These are phyloP conservation scores for Adansonia madagascariensis DNA, from an alignment of 441 rosid genomes.

Conservation along the genomic window DNA sequence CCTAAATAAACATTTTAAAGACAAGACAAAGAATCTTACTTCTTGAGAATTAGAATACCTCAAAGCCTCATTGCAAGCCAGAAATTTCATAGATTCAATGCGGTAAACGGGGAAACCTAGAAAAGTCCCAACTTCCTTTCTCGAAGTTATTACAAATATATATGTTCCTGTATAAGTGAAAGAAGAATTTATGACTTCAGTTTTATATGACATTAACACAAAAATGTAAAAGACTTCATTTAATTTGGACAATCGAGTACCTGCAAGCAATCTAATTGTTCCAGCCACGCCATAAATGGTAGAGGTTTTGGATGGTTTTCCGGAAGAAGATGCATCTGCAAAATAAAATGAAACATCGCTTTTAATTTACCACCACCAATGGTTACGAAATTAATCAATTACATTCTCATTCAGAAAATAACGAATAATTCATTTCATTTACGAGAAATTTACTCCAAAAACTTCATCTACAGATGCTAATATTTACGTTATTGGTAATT, in stretches of 20 bases:
- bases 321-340: slow-evolving; percentile 54
- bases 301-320: slow-evolving; percentile 51
- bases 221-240: slow-evolving; percentile 6
- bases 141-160: slow-evolving; percentile 74
- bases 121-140: slow-evolving; percentile 69
- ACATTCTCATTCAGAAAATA: slow-evolving; percentile 1
- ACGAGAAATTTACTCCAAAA: not conserved
- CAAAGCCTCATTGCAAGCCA: slow-evolving; percentile 76
- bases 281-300: slow-evolving; percentile 83
- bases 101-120: slow-evolving; percentile 75
- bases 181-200: slow-evolving; percentile 8
- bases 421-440: slow-evolving; percentile 3
- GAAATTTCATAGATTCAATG: slow-evolving; percentile 72
- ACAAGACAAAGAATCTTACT: slow-evolving; percentile 47
- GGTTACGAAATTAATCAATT: not conserved
- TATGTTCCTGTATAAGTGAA: slow-evolving; percentile 60
- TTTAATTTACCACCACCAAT: not conserved
- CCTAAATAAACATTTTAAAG: not conserved
- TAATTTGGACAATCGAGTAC: slow-evolving; percentile 39
- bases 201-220: slow-evolving; percentile 4
- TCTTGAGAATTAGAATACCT: slow-evolving; percentile 73
- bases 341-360: slow-evolving; percentile 3
- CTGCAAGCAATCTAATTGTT: slow-evolving; percentile 82
- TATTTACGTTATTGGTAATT: not conserved
- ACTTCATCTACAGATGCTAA: not conserved